phyloP scores from a whole-genome alignment of 179 eudicot species.

The Patellifolia procumbens region DNA sequence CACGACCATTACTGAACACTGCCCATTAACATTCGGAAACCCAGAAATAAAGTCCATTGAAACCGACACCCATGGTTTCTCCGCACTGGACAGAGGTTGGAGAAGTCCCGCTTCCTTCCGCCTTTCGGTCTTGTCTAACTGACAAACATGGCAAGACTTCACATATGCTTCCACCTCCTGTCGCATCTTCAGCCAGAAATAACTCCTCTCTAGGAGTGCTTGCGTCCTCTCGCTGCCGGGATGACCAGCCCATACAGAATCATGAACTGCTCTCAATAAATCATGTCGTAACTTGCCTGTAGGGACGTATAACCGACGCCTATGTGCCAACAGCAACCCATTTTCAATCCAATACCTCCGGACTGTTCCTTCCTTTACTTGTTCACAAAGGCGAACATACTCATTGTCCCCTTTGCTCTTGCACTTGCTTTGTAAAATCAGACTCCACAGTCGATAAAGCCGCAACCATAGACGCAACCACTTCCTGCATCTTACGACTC shows the following conservation, averaged over 20 bases:
- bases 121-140: background rate
- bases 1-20: too few species aligned
- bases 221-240: background rate
- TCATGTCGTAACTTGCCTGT: background rate
- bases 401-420: too few species aligned
- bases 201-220: background rate
- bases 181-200: too few species aligned
- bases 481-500: too few species aligned
- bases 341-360: background rate
- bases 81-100: too few species aligned
- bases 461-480: too few species aligned
- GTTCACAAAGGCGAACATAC: background rate
- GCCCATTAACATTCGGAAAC: too few species aligned
- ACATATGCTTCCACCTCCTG: conserved; percentile 3
- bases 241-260: background rate
- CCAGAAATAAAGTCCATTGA: too few species aligned
- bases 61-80: too few species aligned
- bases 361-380: background rate
- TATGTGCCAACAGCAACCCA: background rate
- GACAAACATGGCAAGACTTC: background rate
- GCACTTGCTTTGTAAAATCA: too few species aligned
- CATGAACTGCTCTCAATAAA: background rate
- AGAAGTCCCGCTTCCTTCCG: too few species aligned
- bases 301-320: background rate
- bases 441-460: too few species aligned